Base-by-base conservation (phyloP, 768 basidiomycete genomes). In the Suillus cothurnatus region DNA sequence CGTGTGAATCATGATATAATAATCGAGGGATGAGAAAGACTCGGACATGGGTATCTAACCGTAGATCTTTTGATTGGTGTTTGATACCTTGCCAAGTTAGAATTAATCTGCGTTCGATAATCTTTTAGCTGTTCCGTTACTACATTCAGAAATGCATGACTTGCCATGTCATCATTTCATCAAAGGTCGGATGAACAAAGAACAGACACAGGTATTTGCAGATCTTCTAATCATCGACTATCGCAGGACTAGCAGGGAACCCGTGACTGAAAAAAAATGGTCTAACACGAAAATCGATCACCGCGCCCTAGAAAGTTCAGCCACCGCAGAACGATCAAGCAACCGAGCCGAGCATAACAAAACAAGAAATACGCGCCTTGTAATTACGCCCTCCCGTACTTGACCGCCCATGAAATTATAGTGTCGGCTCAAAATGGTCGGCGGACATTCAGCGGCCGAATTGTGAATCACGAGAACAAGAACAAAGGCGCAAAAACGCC, bases 401-500 rank as follows among this genome's bases (percentile, higher is more conserved):
- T 58, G 23, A 26, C 23, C 55, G n/a, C 47, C 47, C 14, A 49
- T 9, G 34, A 26, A 49, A n/a, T 36, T 26, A 26, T 26, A 28
- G 57, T 5, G 23, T 39, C 19, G 26, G 26, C 26, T 39, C 11
- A 59, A 59, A 59, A 59, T 38, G 39, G 58, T 26, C 11, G 39
- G 58, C 26, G 58, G 58, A 59, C 12, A 59, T 59, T 19, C 7
- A 28, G 58, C 19, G 58, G 58, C 58, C 39, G 26, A 41, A 28
- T 6, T 41, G 38, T 23, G 26, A 39, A 59, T 59, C 38, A 59
- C 38, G 39, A 59, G 58, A 59, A 31, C 26, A 32, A 55, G 53
- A 55, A 55, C 58, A 59, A 39, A 39, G 56, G 58, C 26, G 58
- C 58, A 41, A 41, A 28, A 59, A 55, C 31, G 39, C 38, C 58